These are phyloP conservation scores for Myxozyma monticola DNA, from an alignment of 805 yeast genomes.

Conservation along the genomic window DNA sequence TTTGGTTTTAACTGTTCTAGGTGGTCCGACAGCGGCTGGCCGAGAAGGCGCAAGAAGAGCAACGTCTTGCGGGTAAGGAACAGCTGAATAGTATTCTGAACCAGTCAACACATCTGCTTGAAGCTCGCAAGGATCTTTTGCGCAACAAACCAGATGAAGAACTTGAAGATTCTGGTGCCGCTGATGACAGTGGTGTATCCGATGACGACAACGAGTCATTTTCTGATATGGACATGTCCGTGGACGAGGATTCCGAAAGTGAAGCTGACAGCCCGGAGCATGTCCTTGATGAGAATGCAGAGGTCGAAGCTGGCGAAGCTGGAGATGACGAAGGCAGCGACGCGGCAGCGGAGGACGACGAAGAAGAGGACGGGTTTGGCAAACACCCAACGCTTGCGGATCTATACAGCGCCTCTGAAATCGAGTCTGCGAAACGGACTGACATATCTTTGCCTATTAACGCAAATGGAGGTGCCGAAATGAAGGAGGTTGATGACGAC, in stretches of 20 bases:
- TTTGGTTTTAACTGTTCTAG: conserved; percentile 2
- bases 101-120: conserved; percentile 85
- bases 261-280: conserved; percentile 23
- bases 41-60: conserved; percentile 62
- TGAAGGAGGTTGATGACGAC: conserved; percentile 32
- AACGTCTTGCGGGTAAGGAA: conserved; percentile 78
- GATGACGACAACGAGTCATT: conserved; percentile 24
- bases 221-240: conserved; percentile 27
- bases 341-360: conserved; percentile 28
- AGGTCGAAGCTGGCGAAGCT: conserved; percentile 36
- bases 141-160: not conserved
- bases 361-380: conserved; percentile 20
- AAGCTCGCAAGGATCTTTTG: conserved; percentile 65
- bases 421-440: not conserved
- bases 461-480: not conserved
- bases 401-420: conserved; percentile 7
- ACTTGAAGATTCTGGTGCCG: conserved; percentile 23
- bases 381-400: conserved; percentile 5
- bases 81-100: conserved; percentile 85
- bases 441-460: too few relatives aligned
- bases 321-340: conserved; percentile 35
- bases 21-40: conserved; percentile 71
- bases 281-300: conserved; percentile 26
- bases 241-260: conserved; percentile 32
- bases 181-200: conserved; percentile 26